Percentiles rank a stretch among this genome's conserved stretches.
These are phyloP conservation scores for Podila horticola DNA, from an alignment of 192 early-diverging fungal species.

Conservation along the genomic window DNA sequence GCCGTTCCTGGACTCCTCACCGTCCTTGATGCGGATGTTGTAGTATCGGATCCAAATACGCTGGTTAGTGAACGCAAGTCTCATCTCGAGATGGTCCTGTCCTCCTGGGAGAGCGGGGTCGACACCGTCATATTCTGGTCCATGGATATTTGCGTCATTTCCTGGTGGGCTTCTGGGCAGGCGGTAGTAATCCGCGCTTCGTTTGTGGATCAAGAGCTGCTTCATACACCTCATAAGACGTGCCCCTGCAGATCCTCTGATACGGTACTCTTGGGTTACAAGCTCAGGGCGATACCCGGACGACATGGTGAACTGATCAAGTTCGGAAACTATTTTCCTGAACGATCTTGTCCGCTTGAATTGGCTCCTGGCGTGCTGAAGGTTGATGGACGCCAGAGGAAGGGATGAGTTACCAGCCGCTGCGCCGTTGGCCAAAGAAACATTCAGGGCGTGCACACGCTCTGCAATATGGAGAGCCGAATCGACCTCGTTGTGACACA, in stretches of 20 bases:
- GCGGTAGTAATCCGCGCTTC: conserved; percentile 18
- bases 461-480: conserved; percentile 45
- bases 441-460: conserved; percentile 32
- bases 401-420: background rate
- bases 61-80: conserved; percentile 17
- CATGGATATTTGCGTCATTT: background rate
- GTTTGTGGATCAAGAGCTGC: conserved; percentile 13
- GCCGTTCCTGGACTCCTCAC: conserved; percentile 37
- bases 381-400: conserved; percentile 1
- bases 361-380: conserved; percentile 15
- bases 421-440: conserved; percentile 1
- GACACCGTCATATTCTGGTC: background rate
- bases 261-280: conserved; percentile 17
- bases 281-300: conserved; percentile 27
- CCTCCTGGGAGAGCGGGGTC: conserved; percentile 4
- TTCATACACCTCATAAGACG: conserved; percentile 20
- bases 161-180: conserved; percentile 23
- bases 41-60: conserved; percentile 43
- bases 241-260: conserved; percentile 13
- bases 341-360: conserved; percentile 14
- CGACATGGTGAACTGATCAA: conserved; percentile 47
- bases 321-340: conserved; percentile 18
- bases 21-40: conserved; percentile 41
- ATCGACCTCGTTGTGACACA: conserved; percentile 40
- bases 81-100: conserved; percentile 44